Conservation (phyloP, 1,139 yeast genomes). For the Saccharomycopsis hybrid region DNA sequence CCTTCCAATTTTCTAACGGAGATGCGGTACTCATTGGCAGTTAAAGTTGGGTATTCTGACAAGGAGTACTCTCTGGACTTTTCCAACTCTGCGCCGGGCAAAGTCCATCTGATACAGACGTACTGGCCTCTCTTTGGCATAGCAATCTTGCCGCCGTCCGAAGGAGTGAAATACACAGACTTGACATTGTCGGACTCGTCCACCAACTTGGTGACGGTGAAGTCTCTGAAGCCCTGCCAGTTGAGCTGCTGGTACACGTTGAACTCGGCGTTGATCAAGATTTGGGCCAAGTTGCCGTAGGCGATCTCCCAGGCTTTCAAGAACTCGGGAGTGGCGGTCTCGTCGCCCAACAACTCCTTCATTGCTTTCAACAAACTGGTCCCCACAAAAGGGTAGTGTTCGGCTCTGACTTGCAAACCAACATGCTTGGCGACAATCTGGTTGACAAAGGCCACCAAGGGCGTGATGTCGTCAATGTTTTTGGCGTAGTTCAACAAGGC, state of each 20-base stretch:
- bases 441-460: conserved; percentile 47
- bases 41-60: conserved; percentile 30
- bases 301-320: conserved; percentile 63
- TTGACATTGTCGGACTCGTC: conserved; percentile 44
- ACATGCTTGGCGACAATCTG: conserved; percentile 63
- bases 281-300: conserved; percentile 55
- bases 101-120: conserved; percentile 42
- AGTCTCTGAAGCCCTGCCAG: conserved; percentile 54
- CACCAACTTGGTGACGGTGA: conserved; percentile 38
- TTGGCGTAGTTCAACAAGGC: conserved; percentile 58
- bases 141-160: conserved; percentile 35
- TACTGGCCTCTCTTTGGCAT: conserved; percentile 54
- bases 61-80: conserved; percentile 50
- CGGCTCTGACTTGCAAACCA: conserved; percentile 54
- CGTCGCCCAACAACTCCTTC: conserved; percentile 47
- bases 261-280: conserved; percentile 52
- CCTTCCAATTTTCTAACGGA: conserved; percentile 45
- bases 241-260: conserved; percentile 35
- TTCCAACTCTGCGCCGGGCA: conserved; percentile 31
- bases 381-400: conserved; percentile 64
- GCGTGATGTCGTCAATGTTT: conserved; percentile 54
- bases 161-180: conserved; percentile 47
- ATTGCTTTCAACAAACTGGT: conserved; percentile 47
- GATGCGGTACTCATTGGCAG: conserved; percentile 40
- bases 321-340: conserved; percentile 50